Base-by-base conservation (phyloP, 768 basidiomycete genomes). In the Podaxis carcinomalis region DNA sequence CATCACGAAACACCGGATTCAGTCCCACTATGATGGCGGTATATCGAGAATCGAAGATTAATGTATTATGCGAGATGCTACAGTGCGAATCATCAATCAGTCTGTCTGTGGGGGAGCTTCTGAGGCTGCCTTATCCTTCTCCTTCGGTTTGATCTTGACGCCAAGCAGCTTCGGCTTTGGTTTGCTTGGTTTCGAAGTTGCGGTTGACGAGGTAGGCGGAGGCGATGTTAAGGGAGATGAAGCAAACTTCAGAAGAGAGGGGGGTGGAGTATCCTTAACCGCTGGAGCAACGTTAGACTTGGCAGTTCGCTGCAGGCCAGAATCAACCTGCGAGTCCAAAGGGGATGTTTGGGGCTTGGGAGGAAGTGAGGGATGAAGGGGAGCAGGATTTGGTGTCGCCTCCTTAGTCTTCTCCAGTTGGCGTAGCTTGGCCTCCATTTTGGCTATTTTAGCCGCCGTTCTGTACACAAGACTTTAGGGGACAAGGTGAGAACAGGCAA, bases 401-500 rank as follows among this genome's bases (percentile, higher is more conserved):
- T 64, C 16, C 61, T 60, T 5, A 64, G 67, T 23, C 52, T 72
- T 69, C 66, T 86, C 85, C 83, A 97, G 86, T 64, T 92, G 85
- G 16, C 86, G 83, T 23, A 99, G 78, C 73, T 99, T 99, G 2
- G 96, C 96, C 74, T 99, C 97, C 82, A 98, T 90, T 68, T 89
- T 84, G 6, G 95, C 94, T 66, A 99, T 99, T 75, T 98, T 97
- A 66, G 86, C 87, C 47, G 82, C 77, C 1, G 92, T 95, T 53
- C 92, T 95, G 68, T 65, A 11, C 50, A 67, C 67, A 59, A 53
- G 39, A 59, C 25, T 14, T 58, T 35, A 37, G 21, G 23, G 32
- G 39, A n/a, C 3, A 5, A 42, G 16, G 28, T 14, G 54, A 16
- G 50, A 6, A 27, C 51, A 50, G 39, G 25, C 27, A 57, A 62